Evolutionary conservation across 208 protist species (phyloP).

Genomic region (Phytomonas sp.): DNA sequence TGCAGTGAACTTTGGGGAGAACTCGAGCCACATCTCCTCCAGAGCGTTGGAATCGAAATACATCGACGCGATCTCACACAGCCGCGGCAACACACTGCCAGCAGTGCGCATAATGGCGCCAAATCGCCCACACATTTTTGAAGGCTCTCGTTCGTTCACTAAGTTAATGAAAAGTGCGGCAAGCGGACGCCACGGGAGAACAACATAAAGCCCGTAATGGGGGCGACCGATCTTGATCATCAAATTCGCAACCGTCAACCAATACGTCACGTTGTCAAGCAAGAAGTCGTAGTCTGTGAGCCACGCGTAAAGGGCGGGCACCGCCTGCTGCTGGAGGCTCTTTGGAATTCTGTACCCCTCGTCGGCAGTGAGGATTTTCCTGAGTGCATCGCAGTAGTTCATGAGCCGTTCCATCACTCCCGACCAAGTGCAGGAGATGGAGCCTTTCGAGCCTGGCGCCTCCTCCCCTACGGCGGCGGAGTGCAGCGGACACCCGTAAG

Average conservation of each 20-base stretch:
- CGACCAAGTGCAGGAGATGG: conserved; percentile 3
- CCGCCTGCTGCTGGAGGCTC: conserved; percentile 32
- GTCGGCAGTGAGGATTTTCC: conserved; percentile 10
- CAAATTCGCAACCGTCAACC: conserved; percentile 28
- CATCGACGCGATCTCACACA: conserved; percentile 26
- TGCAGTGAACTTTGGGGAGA: conserved; percentile 14
- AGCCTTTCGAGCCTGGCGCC: neutral
- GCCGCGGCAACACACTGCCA: conserved; percentile 9
- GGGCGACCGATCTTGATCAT: conserved; percentile 13
- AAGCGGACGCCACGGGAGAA: conserved; percentile 60
- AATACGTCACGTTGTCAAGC: conserved; percentile 20
- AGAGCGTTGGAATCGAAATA: conserved; percentile 38
- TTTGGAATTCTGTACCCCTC: conserved; percentile 18
- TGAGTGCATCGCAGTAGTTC: conserved; percentile 10
- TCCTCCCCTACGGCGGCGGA: neutral
- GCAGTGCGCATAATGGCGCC: conserved; percentile 13
- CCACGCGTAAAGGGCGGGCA: conserved; percentile 64
- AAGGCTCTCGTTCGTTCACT: conserved; percentile 6
- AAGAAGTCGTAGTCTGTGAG: conserved; percentile 43
- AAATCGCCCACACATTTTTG: neutral
- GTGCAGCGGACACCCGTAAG: neutral
- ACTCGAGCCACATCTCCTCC: conserved; percentile 40
- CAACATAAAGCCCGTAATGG: conserved; percentile 15
- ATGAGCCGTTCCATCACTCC: conserved; percentile 13
- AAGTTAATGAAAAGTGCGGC: conserved; percentile 28